These are phyloP conservation scores for Atalantia buxifolia DNA, from an alignment of 345 rosid genomes.

Conservation along the genomic window DNA sequence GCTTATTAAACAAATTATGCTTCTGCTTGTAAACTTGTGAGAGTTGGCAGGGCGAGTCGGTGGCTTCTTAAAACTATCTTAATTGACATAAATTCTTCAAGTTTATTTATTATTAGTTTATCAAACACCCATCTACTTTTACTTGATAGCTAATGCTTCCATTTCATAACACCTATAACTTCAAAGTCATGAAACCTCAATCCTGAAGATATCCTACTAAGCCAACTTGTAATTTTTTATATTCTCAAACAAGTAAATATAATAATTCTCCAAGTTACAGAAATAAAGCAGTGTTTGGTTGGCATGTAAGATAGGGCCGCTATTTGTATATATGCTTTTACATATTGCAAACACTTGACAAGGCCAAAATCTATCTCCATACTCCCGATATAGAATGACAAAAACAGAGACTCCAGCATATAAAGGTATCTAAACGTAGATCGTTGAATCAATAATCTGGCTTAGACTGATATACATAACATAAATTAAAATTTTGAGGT, in stretches of 20 bases:
- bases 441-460: too few relatives aligned
- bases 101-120: neutral
- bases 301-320: too few relatives aligned
- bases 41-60: slow-evolving; percentile 23
- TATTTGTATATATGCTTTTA: too few relatives aligned
- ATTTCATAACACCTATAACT: too few relatives aligned
- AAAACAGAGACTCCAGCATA: neutral
- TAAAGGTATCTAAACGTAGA: neutral
- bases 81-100: slow-evolving; percentile 28
- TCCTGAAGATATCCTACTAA: too few relatives aligned
- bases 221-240: neutral
- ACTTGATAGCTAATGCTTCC: too few relatives aligned
- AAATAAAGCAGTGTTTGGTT: neutral
- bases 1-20: slow-evolving; percentile 10
- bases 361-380: neutral
- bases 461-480: neutral
- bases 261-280: neutral
- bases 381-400: neutral
- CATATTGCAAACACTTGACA: neutral
- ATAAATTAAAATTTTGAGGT: too few relatives aligned
- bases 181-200: too few relatives aligned
- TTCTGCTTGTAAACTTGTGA: neutral
- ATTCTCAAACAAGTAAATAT: neutral
- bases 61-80: slow-evolving; percentile 14
- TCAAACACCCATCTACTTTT: neutral